Evolutionary conservation across 2,329 filamentous ascomycete species (phyloP), one percentile per base, ranked within the genome.

Genomic region (Fusarium keratoplasticum): DNA sequence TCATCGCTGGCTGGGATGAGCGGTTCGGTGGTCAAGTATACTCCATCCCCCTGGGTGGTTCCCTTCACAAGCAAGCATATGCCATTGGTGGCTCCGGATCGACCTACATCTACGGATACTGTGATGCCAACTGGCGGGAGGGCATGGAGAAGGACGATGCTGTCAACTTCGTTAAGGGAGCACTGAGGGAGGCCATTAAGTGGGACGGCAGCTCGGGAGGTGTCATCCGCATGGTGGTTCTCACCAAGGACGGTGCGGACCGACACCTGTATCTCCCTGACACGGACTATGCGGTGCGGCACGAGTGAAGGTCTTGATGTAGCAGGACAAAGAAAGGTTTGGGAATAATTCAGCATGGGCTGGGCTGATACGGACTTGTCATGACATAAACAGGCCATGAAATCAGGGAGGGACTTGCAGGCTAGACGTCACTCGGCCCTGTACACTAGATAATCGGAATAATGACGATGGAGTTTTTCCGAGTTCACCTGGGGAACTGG

Each of bases 51-150:
- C 89, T 98, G 44, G 96, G 96, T 78, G 96, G 96, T 66, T 98
- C 96, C 60, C 91, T 99, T 78, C 96, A 99, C 91, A 98, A 98
- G 89, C 95, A 98, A 83, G 83, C 95, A 20, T 99, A 98, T 82
- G 91, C 96, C 50, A 99, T 99, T 80, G 95, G 95, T 77, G 96
- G 96, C 54, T 98, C 96, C 22, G 96, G 96, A 47, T 98, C 96
- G 78, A 98, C 96, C 71, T 99, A 99, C 88, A 99, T 99, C 84
- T 99, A 98, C 88, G 96, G 96, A 79, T 98, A 97, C 89, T 98
- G 95, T 82, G 96, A 99, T 82, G 92, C 95, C 67, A 91, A 99
- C 88, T 99, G 96, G 96, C 91, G 89, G 83, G 96, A 98, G 85
- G 91, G 91, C 75, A 98, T 99, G 95, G 94, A 93, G 62, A 95